phyloP scores from a whole-genome alignment of 1,139 yeast species.

The Kazachstania sp. region DNA sequence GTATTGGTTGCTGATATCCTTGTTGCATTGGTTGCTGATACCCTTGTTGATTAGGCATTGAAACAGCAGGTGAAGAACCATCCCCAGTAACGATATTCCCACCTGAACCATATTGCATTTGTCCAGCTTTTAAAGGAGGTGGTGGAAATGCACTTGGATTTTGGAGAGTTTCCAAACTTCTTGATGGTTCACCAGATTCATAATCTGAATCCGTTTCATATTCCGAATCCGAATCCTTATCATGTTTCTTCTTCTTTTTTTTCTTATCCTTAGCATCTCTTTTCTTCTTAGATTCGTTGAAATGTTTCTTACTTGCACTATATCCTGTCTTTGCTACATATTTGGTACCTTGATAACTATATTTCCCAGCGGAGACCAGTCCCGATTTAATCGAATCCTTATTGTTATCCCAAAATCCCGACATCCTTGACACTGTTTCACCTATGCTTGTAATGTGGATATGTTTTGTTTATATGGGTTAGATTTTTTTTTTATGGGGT shows the following conservation, averaged over 20 bases:
- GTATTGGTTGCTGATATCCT: not conserved
- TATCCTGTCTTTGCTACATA: slow-evolving; percentile 41
- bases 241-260: slow-evolving; percentile 1
- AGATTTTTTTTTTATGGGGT: no score
- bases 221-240: slow-evolving; percentile 10
- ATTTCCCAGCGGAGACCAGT: slow-evolving; percentile 32
- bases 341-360: slow-evolving; percentile 36
- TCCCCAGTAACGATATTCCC: slow-evolving; percentile 11
- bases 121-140: slow-evolving; percentile 44
- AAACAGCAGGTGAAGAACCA: slow-evolving; percentile 2
- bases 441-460: no score
- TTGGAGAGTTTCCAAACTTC: slow-evolving; percentile 31
- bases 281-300: slow-evolving; percentile 19
- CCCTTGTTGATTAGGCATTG: slow-evolving; percentile 1
- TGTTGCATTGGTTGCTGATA: slow-evolving; percentile 1
- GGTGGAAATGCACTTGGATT: slow-evolving; percentile 43
- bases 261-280: slow-evolving; percentile 11
- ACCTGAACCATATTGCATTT: slow-evolving; percentile 27
- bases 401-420: slow-evolving; percentile 43
- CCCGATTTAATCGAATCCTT: slow-evolving; percentile 39
- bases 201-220: slow-evolving; percentile 7
- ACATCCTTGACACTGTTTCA: slow-evolving; percentile 16
- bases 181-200: slow-evolving; percentile 19
- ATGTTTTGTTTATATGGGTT: no score
- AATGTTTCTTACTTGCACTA: slow-evolving; percentile 35